These are phyloP conservation scores for Mycena albidolilacea DNA, from an alignment of 768 basidiomycete genomes.

Conservation along the genomic window DNA sequence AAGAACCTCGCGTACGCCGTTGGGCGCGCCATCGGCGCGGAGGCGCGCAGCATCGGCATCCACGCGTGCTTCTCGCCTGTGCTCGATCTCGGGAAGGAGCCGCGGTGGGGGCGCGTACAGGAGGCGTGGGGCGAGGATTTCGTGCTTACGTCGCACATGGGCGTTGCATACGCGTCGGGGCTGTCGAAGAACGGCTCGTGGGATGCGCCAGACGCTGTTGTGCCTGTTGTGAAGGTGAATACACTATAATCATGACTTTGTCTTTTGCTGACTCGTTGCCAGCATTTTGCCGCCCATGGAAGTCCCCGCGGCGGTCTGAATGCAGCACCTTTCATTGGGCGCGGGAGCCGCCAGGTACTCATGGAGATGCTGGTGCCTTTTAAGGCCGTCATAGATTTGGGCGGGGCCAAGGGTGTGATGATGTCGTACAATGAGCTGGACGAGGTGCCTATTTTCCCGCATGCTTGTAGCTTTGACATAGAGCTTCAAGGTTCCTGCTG, in stretches of 20 bases:
- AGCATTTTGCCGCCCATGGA: conserved; percentile 47
- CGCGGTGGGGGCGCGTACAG: conserved; percentile 44
- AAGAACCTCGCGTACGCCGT: conserved; percentile 41
- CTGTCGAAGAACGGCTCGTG: conserved; percentile 45
- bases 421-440: conserved; percentile 47
- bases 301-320: conserved; percentile 43
- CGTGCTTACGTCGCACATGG: conserved; percentile 45
- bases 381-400: conserved; percentile 43
- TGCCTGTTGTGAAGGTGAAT: conserved; percentile 46
- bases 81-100: conserved; percentile 47
- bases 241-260: neutral
- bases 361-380: conserved; percentile 47
- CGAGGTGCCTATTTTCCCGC: conserved; percentile 14
- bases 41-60: conserved; percentile 44
- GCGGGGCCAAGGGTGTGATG: conserved; percentile 44
- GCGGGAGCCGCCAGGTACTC: conserved; percentile 42
- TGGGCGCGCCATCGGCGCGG: conserved; percentile 44
- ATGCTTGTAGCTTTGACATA: neutral
- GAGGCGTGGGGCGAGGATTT: conserved; percentile 48
- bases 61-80: conserved; percentile 46
- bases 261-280: neutral
- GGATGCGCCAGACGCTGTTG: conserved; percentile 43
- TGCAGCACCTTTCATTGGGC: conserved; percentile 42
- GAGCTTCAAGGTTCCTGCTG: conserved; percentile 33
- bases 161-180: conserved; percentile 43